phyloP scores from a whole-genome alignment of 2,329 filamentous ascomycete genomes.

The Stagonosporopsis chrysanthemi region DNA sequence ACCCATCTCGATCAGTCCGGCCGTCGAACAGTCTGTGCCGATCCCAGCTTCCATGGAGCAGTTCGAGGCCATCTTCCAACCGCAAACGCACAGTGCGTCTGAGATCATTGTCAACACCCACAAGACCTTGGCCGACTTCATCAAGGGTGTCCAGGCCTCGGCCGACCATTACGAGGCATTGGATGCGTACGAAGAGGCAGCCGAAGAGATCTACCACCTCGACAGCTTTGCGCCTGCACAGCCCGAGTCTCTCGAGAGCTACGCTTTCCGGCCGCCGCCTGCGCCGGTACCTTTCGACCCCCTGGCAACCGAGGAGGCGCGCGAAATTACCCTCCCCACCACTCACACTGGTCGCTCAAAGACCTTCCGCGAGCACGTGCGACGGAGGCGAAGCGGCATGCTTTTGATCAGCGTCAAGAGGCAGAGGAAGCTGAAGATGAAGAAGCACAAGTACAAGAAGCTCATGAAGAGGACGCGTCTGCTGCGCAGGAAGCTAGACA shows the following conservation, averaged over 20 bases:
- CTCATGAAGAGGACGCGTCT: slow-evolving; percentile 91
- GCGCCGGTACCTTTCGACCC: slow-evolving; percentile 68
- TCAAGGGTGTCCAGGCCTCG: slow-evolving; percentile 36
- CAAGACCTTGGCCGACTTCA: slow-evolving; percentile 52
- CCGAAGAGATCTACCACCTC: slow-evolving; percentile 44
- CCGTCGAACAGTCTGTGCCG: slow-evolving; percentile 62
- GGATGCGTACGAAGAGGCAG: slow-evolving; percentile 18
- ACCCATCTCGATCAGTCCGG: slow-evolving; percentile 78
- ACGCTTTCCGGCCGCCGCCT: slow-evolving; percentile 80
- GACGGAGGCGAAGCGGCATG: slow-evolving; percentile 61
- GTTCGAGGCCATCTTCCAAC: slow-evolving; percentile 83
- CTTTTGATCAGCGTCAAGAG: slow-evolving; percentile 88
- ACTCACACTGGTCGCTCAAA: slow-evolving; percentile 21
- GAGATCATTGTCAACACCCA: slow-evolving; percentile 17
- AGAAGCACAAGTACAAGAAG: slow-evolving; percentile 99
- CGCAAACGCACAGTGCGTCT: slow-evolving; percentile 15
- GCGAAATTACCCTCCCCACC: slow-evolving; percentile 24
- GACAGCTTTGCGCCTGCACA: slow-evolving; percentile 42
- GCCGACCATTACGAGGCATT: slow-evolving; percentile 15
- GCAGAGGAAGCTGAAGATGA: slow-evolving; percentile 96
- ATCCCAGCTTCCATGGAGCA: slow-evolving; percentile 72
- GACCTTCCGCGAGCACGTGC: slow-evolving; percentile 41
- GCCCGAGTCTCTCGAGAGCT: slow-evolving; percentile 47
- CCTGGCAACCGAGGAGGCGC: slow-evolving; percentile 36
- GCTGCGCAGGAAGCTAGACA: slow-evolving; percentile 79